Base-by-base conservation (phyloP, 108 stramenopile genomes). In the Cyclostephanos invisitatus region DNA sequence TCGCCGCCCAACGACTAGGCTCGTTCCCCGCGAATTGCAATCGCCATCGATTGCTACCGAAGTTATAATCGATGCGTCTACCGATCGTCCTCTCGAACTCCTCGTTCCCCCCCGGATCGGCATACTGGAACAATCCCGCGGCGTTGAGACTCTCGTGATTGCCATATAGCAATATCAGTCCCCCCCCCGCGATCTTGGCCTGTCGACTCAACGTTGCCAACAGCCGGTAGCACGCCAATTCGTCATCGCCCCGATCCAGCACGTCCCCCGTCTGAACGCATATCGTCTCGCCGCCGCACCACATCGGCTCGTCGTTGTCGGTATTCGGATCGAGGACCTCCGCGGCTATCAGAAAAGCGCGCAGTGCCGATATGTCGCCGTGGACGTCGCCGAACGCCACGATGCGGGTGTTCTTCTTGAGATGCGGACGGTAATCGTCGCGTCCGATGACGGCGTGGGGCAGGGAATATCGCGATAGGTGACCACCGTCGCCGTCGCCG, bases 121-220 rank as follows among this genome's bases (percentile, higher is more conserved):
- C 85, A 68, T 93, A 93, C 20, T 87, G 84, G 50, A 91, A 93
- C 40, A 89, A 68, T 20, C 89, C 89, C 47, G 82, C 78, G 49
- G 85, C 78, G 75, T 93, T 93, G 61, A 93, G 32, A 0, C 73
- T 77, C 77, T 93, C 92, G 60, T 93, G 92, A 78, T 93, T 93
- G 6, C 92, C 92, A 42, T 79, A 84, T 59, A 90, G 36, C 10
- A 89, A 25, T n/a, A 85, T 63, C 18, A 93, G 67, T 35, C 46
- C 60, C 12, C 92, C 92, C 18, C 85, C 84, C 21, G 53, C 61
- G 17, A 59, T 38, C 7, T 29, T 25, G 0, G 92, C 92, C 67
- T 89, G 87, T 9, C 83, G 81, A 5, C 87, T 71, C n/a, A 93
- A 40, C 8, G 81, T 46, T 12, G 84, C 67, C 62, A 93, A 46